Base-by-base conservation (phyloP, 257 asterid genomes). In the Linaria vulgaris region DNA sequence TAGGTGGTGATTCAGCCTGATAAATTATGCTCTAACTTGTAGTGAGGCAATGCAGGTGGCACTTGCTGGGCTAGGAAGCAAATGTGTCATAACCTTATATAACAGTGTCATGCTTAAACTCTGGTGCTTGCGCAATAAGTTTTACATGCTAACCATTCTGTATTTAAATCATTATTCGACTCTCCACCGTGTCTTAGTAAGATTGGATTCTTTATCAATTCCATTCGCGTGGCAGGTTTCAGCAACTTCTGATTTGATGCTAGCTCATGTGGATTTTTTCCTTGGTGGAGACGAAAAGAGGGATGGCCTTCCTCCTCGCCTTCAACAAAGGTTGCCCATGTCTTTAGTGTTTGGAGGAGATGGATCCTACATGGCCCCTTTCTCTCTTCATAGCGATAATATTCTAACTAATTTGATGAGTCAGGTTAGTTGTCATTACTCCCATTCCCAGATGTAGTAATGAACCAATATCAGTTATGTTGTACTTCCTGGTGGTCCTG, bases 201-300 rank as follows among this genome's bases (percentile, higher is more conserved):
- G n/a, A n/a, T n/a, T n/a, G n/a, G n/a, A n/a, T n/a, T n/a, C n/a
- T n/a, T n/a, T 58, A 34, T 67, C 45, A 16, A 50, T 65, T 66
- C 48, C 56, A 64, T 50, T 47, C 50, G 59, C 56, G 23, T 16
- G 49, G 47, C 79, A 90, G 97, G 97, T 90, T 69, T 85, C 97
- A 73, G 85, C 96, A 58, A 81, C 87, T 75, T 85, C 92, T 62
- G 97, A 90, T 83, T 72, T 89, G 70, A 87, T 83, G 96, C 85
- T 87, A 59, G 91, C 82, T 37, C 84, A 87, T 74, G 82, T 90
- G 71, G 97, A 90, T 76, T 83, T 90, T 78, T 90, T 83, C 90
- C 97, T 90, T 58, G 97, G 97, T 23, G 97, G 96, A 64, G 97
- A 90, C 79, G 96, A 90, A 64, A 90, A 90, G 71, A 81, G 95